These are phyloP conservation scores for Pseudonitzschia multiseries DNA, from an alignment of 108 stramenopile species.

Conservation along the genomic window DNA sequence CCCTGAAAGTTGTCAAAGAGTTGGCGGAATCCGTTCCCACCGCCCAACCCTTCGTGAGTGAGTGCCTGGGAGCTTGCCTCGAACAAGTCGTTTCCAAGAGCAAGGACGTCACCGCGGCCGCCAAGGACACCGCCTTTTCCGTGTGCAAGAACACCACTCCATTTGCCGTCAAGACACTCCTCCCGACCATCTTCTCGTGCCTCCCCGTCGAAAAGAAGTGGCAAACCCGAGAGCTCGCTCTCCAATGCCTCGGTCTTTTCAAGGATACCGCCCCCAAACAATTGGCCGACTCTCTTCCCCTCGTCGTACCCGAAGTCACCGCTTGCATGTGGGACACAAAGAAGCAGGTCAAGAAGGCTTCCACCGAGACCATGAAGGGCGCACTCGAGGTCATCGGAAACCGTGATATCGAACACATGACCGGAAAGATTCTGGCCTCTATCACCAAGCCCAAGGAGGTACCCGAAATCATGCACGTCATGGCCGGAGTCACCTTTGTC, in stretches of 20 bases:
- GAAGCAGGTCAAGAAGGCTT: slow-evolving; percentile 95
- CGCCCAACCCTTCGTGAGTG: slow-evolving; percentile 75
- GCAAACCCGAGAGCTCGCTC: slow-evolving; percentile 80
- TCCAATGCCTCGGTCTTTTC: slow-evolving; percentile 77
- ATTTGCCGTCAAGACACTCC: slow-evolving; percentile 86
- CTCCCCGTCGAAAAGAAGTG: slow-evolving; percentile 90
- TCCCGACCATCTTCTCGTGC: slow-evolving; percentile 74
- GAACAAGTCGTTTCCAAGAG: slow-evolving; percentile 72
- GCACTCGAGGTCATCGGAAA: slow-evolving; percentile 95
- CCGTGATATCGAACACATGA: slow-evolving; percentile 99
- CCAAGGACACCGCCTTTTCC: slow-evolving; percentile 70
- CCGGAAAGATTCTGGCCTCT: slow-evolving; percentile 88
- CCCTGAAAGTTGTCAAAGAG: slow-evolving; percentile 69
- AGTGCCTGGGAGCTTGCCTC: slow-evolving; percentile 71
- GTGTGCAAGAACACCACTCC: slow-evolving; percentile 84
- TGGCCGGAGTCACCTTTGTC: slow-evolving; percentile 97
- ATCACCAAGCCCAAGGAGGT: slow-evolving; percentile 96
- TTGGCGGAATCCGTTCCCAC: slow-evolving; percentile 70
- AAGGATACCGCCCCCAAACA: slow-evolving; percentile 74
- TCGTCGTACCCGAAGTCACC: slow-evolving; percentile 93
- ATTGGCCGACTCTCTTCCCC: slow-evolving; percentile 83
- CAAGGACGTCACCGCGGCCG: slow-evolving; percentile 55
- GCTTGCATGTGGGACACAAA: slow-evolving; percentile 98
- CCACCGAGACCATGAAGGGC: slow-evolving; percentile 87
- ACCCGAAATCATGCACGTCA: slow-evolving; percentile 94